These are phyloP conservation scores for Chloris gayana DNA, from an alignment of 176 grass and related monocot genomes.

Conservation along the genomic window DNA sequence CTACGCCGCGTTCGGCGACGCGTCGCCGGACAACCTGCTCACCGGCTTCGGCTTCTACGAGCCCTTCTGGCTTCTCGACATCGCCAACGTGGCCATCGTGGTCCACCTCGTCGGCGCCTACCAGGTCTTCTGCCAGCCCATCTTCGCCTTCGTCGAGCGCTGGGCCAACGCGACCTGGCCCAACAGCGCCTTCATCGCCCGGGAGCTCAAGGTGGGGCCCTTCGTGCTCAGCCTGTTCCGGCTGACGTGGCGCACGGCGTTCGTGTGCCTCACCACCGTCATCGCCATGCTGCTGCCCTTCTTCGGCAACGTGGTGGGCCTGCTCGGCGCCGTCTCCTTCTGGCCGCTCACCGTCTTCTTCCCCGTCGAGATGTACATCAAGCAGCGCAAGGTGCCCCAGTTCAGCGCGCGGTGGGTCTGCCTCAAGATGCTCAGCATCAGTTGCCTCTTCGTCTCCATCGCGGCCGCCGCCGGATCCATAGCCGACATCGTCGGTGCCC, in stretches of 20 bases:
- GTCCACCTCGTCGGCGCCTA: conserved; percentile 74
- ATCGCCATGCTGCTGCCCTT: conserved; percentile 85
- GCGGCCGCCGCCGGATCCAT: conserved; percentile 61
- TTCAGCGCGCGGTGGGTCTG: conserved; percentile 44
- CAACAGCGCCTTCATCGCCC: conserved; percentile 42
- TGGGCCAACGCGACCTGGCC: conserved; percentile 46
- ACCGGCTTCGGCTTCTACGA: conserved; percentile 79
- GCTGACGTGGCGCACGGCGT: conserved; percentile 59
- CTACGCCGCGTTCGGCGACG: conserved; percentile 73
- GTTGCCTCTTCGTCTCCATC: conserved; percentile 61
- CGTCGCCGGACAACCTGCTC: conserved; percentile 65
- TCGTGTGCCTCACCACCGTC: conserved; percentile 74
- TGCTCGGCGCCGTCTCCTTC: conserved; percentile 87
- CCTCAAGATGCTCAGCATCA: conserved; percentile 54
- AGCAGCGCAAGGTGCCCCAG: conserved; percentile 45
- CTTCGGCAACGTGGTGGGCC: conserved; percentile 75
- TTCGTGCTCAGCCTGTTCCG: conserved; percentile 56
- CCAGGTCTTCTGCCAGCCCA: conserved; percentile 75
- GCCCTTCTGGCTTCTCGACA: conserved; percentile 80
- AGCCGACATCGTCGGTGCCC: conserved; percentile 62
- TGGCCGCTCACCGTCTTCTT: conserved; percentile 98
- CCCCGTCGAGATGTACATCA: conserved; percentile 95
- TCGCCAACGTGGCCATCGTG: conserved; percentile 77
- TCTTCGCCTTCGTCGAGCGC: conserved; percentile 76
- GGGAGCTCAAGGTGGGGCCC: conserved; percentile 41